phyloP scores from a whole-genome alignment of 2,329 filamentous ascomycete species.

The Aschersonia sp. region DNA sequence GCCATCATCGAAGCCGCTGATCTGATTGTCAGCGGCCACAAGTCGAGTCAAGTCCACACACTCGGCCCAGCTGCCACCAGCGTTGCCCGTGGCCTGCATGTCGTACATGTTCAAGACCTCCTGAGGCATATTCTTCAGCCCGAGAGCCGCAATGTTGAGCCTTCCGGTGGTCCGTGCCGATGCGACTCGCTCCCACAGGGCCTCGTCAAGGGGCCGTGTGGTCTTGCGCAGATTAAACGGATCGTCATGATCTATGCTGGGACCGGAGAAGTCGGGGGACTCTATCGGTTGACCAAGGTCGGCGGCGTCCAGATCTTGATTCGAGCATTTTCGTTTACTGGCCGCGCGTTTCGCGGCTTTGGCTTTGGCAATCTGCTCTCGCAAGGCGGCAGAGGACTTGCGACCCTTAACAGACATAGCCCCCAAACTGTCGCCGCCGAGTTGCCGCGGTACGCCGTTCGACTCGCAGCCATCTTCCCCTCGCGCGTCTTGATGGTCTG shows the following conservation, averaged over 20 bases:
- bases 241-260: constrained; percentile 40
- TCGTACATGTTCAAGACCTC: constrained; percentile 90
- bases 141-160: constrained; percentile 78
- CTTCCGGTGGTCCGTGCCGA: constrained; percentile 63
- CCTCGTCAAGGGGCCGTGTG: constrained; percentile 44
- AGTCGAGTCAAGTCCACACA: constrained; percentile 76
- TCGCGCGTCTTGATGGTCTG: too few species aligned
- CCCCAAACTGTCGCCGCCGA: constrained; percentile 5
- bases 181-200: constrained; percentile 59
- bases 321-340: constrained; percentile 6
- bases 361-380: constrained; percentile 86
- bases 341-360: constrained; percentile 62
- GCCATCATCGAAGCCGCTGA: constrained; percentile 56
- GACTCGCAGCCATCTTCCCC: too few species aligned
- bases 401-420: constrained; percentile 14
- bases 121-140: constrained; percentile 61
- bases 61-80: constrained; percentile 71
- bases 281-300: constrained; percentile 23
- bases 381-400: constrained; percentile 66
- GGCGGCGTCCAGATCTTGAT: constrained; percentile 1
- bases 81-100: constrained; percentile 47
- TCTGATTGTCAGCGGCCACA: constrained; percentile 78
- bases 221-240: constrained; percentile 55
- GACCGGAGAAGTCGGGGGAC: constrained; percentile 27
- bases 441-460: neutral